Base-by-base conservation (phyloP, 2,329 filamentous ascomycete genomes). In the Colletotrichum caudatum region DNA sequence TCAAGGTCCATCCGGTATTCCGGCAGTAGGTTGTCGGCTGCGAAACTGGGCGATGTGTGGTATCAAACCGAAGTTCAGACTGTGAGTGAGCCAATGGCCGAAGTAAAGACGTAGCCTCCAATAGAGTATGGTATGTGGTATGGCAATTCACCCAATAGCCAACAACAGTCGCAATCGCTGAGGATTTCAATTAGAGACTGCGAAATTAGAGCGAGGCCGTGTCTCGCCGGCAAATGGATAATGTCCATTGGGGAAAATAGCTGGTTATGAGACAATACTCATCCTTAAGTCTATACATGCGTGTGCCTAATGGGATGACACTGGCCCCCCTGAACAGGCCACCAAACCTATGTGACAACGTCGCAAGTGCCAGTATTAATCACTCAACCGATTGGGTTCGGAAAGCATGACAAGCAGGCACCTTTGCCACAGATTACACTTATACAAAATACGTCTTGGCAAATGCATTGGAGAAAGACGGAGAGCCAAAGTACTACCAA, bases 181-280 rank as follows among this genome's bases (percentile, higher is more conserved):
- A 80, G 77, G 3, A 3, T 83, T 69, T 64, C 82, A 81, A 5
- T 80, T 77, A 76, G 39, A 83, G 75, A 35, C 63, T 83, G 80
- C 2, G 77, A 76, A 0, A 80, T 65, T 4, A 80, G 81, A 3
- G 77, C 81, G 78, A 80, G 83, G 18, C 77, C 79, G 1, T 80
- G 73, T 41, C 71, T 74, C 70, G 78, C 78, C 78, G 48, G 78
- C 70, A 33, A 64, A 73, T 46, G 78, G 81, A 83, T 46, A 23
- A 75, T 77, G 51, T 79, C 73, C 74, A 79, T 79, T 29, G 78
- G 78, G 12, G 82, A 76, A 29, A 82, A 78, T 12, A 44, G 75
- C 77, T 11, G 74, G 71, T 23, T 77, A 78, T 50, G 74, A 66
- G 50, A 51, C 59, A 39, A 66, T n/a, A 50, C 46, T 50, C 29